Evolutionary conservation across 805 yeast genomes (phyloP), one percentile per base, ranked within the genome.

Genomic region (Candida krabiensis): DNA sequence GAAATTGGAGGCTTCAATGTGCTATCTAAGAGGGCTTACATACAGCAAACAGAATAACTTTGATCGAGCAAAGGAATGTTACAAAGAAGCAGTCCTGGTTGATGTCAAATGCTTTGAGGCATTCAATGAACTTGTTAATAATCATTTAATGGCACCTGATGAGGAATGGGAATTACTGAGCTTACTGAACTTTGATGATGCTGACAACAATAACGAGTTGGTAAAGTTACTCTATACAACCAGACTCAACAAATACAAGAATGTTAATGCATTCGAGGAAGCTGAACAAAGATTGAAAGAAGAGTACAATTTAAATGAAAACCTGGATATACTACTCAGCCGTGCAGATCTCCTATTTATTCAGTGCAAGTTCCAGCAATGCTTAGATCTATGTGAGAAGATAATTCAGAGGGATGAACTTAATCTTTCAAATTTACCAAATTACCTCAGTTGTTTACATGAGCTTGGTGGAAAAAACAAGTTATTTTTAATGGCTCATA

Each of bases 31-130:
- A 42, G 99, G 98, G 1, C 70, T 83, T 41, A 81, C 91, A 3
- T 89, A 81, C 58, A 76, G 91, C 9, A 80, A 83, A 45, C 90
- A 84, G 54, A 87, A 86, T 58, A 86, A 86, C 61, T 83, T 86
- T 53, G 93, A 84, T 15, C 71, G 75, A 44, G 98, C 98, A 0
- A 88, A 86, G 52, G 89, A 85, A 37, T 83, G 93, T 36, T 89
- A 80, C 52, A 79, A 80, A 54, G 96, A 88, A 54, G 96, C 98
- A 1, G 80, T 90, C 0, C 50, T 77, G 48, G 87, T 86, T 2
- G 98, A 91, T 60, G 89, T 86, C 6, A 87, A 89, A 59, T 93
- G 97, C 61, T 91, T 70, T 59, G 99, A 91, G 50, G 97, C 98
- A 0, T 88, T 88, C 58, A 78, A 86, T 51, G 89, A 85, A 55